These are phyloP conservation scores for Pleomassaria siparia DNA, from an alignment of 2,329 filamentous ascomycete species.

Conservation along the genomic window DNA sequence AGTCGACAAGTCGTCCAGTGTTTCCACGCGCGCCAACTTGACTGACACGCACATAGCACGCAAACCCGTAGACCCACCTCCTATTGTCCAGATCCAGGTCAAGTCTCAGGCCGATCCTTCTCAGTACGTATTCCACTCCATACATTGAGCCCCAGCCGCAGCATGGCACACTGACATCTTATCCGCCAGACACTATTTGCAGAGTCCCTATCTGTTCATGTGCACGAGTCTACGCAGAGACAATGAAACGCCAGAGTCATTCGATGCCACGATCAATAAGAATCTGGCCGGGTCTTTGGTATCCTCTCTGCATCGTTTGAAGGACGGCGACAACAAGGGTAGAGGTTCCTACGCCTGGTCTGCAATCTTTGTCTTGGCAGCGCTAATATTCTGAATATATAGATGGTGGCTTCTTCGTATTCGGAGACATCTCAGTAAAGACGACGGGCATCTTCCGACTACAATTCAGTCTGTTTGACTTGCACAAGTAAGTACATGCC, in stretches of 20 bases:
- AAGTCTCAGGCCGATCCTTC: constrained; percentile 52
- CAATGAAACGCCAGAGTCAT: constrained; percentile 51
- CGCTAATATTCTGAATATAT: neutral
- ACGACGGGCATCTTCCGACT: constrained; percentile 72
- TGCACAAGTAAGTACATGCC: constrained; percentile 56
- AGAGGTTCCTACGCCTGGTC: constrained; percentile 6
- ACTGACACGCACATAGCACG: constrained; percentile 58
- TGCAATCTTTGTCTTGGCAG: neutral
- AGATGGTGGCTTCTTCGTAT: constrained; percentile 88
- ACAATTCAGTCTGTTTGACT: constrained; percentile 76
- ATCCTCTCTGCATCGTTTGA: constrained; percentile 79
- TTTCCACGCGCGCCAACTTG: neutral
- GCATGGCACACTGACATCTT: constrained; percentile 12
- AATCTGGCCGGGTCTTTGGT: constrained; percentile 71
- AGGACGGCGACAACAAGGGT: constrained; percentile 71
- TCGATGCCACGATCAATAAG: constrained; percentile 47
- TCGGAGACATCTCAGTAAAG: constrained; percentile 81
- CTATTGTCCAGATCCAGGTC: constrained; percentile 73
- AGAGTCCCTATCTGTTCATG: constrained; percentile 67
- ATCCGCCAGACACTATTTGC: constrained; percentile 62
- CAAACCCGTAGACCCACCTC: constrained; percentile 86
- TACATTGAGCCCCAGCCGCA: too few relatives aligned
- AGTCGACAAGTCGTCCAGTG: constrained; percentile 6
- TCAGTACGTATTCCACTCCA: constrained; percentile 55
- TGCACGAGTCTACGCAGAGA: constrained; percentile 56